Percentiles rank a stretch among this genome's conserved stretches.
Evolutionary conservation across 768 basidiomycete genomes (phyloP).

Genomic region (Lentinula detonsa): DNA sequence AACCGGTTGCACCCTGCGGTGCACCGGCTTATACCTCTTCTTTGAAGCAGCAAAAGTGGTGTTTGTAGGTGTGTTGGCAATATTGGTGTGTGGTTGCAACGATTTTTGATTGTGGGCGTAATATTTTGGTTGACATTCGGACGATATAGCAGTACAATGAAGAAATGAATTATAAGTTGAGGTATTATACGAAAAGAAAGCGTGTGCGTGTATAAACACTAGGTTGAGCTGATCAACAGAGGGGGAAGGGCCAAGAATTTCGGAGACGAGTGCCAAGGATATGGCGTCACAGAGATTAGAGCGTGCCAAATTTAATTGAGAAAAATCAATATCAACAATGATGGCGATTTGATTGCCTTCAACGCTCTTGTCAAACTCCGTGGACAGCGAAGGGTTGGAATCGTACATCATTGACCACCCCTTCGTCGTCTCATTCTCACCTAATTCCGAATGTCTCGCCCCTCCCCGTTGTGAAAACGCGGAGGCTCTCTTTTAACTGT

Average conservation of each 20-base stretch:
- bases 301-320: not conserved
- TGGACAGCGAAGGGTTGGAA: too few species aligned
- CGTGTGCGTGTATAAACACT: not conserved
- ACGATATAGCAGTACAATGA: too few species aligned
- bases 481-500: not conserved
- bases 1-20: constrained; percentile 11
- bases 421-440: not conserved
- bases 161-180: not conserved
- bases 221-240: not conserved
- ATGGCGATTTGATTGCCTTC: constrained; percentile 7
- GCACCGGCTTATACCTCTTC: constrained; percentile 19
- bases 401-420: not conserved
- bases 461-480: not conserved
- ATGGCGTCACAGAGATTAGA: not conserved
- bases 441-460: not conserved
- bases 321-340: not conserved
- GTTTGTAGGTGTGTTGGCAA: not conserved
- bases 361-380: too few species aligned
- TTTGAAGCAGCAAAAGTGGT: not conserved
- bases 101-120: not conserved
- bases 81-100: too few species aligned
- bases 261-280: not conserved
- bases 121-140: not conserved
- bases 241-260: not conserved
- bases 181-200: not conserved